These are phyloP conservation scores for Diplodia scrobiculata DNA, from an alignment of 2,329 filamentous ascomycete species.

Conservation along the genomic window DNA sequence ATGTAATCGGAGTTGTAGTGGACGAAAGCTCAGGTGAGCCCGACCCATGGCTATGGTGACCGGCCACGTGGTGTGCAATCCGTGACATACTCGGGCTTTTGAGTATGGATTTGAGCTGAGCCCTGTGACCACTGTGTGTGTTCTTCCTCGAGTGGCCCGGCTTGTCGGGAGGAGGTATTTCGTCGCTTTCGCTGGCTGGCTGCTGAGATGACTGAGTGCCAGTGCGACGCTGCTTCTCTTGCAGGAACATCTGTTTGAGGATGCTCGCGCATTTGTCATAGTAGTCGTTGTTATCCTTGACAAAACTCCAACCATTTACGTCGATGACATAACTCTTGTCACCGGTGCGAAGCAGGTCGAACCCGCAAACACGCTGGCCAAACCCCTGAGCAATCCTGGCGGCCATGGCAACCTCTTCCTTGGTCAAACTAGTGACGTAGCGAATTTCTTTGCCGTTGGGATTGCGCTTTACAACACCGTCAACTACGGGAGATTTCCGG, in stretches of 20 bases:
- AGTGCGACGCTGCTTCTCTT: slow-evolving; percentile 68
- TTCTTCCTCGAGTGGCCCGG: slow-evolving; percentile 39
- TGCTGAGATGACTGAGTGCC: slow-evolving; percentile 54
- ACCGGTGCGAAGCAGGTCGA: slow-evolving; percentile 84
- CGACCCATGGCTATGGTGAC: slow-evolving; percentile 43
- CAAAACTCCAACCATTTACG: slow-evolving; percentile 99
- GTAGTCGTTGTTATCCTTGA: slow-evolving; percentile 98
- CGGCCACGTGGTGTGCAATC: slow-evolving; percentile 53
- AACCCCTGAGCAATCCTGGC: slow-evolving; percentile 88
- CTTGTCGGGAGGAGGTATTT: slow-evolving; percentile 21
- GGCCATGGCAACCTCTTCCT: slow-evolving; percentile 82
- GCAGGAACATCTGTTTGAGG: slow-evolving; percentile 82
- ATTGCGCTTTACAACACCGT: slow-evolving; percentile 92
- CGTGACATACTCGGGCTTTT: slow-evolving; percentile 67
- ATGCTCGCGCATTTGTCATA: slow-evolving; percentile 90
- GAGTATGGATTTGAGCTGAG: slow-evolving; percentile 60
- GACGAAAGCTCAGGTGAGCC: slow-evolving; percentile 52
- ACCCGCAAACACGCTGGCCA: slow-evolving; percentile 92
- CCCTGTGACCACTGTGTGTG: slow-evolving; percentile 43
- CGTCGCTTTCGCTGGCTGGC: slow-evolving; percentile 31
- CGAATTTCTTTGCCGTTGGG: slow-evolving; percentile 96
- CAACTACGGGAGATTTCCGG: slow-evolving; percentile 93
- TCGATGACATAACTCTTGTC: slow-evolving; percentile 97
- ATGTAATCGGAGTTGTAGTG: slow-evolving; percentile 48
- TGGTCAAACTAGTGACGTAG: slow-evolving; percentile 82